Percentiles rank a stretch among this genome's conserved stretches.
Conservation (phyloP, 2,329 filamentous ascomycete species). For the Aspergillus japonicus region DNA sequence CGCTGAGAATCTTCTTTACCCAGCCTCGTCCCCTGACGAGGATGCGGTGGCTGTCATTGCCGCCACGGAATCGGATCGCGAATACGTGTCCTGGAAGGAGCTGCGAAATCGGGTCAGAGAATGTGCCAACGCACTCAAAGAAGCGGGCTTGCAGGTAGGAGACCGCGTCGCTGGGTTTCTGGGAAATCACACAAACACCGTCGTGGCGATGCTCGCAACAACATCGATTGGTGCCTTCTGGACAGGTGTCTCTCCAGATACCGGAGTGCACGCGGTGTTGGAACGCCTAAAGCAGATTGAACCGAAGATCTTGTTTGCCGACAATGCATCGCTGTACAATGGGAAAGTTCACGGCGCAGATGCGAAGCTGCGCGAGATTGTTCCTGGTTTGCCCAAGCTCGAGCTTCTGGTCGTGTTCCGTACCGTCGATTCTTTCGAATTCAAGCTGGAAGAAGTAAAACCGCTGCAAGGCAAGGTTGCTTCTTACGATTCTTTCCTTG, state of each 20-base stretch:
- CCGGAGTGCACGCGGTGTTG: conserved; percentile 83
- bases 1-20: conserved; percentile 90
- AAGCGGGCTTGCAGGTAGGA: conserved; percentile 61
- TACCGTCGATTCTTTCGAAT: conserved; percentile 52
- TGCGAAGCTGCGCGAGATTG: conserved; percentile 76
- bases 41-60: conserved; percentile 71
- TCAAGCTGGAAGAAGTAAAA: conserved; percentile 36
- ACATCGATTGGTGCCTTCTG: conserved; percentile 83
- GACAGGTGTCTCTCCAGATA: conserved; percentile 92
- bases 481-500: conserved; percentile 48
- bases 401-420: conserved; percentile 72
- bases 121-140: conserved; percentile 69
- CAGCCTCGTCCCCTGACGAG: conserved; percentile 57
- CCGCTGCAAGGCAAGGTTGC: conserved; percentile 39
- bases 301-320: conserved; percentile 78
- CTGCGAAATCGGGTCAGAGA: conserved; percentile 73
- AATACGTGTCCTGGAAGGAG: conserved; percentile 72
- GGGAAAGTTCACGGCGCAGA: conserved; percentile 81
- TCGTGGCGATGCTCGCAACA: conserved; percentile 84
- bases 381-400: conserved; percentile 64
- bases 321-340: conserved; percentile 88
- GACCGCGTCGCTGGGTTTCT: conserved; percentile 72
- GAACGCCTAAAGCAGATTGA: conserved; percentile 84
- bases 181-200: conserved; percentile 82
- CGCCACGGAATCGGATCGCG: conserved; percentile 69